phyloP scores from a whole-genome alignment of 768 basidiomycete species.

The Tylopilus cervinicoccineus region DNA sequence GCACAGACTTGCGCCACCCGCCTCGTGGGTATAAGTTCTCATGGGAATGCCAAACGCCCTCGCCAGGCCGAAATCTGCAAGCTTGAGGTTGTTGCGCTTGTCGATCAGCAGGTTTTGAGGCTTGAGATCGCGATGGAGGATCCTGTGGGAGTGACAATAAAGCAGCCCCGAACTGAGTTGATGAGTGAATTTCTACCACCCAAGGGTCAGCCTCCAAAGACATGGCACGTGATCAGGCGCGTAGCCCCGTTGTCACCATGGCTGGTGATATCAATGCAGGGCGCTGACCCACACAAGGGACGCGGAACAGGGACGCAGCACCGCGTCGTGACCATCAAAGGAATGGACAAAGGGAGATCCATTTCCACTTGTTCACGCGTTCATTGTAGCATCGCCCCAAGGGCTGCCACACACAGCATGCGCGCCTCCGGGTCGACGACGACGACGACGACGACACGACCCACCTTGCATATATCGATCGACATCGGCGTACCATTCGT shows the following conservation, averaged over 20 bases:
- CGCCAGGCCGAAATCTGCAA: slow-evolving; percentile 95
- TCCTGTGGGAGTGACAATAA: slow-evolving; percentile 93
- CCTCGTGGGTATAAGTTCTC: slow-evolving; percentile 99
- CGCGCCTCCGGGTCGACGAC: not conserved
- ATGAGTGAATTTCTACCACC: slow-evolving; percentile 85
- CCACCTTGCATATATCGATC: slow-evolving; percentile 75
- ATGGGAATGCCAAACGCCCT: slow-evolving; percentile 98
- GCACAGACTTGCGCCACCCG: slow-evolving; percentile 32
- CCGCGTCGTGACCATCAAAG: slow-evolving; percentile 7
- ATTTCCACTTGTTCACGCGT: slow-evolving; percentile 22
- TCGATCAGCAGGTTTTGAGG: slow-evolving; percentile 95
- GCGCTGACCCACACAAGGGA: not conserved
- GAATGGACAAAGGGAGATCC: slow-evolving; percentile 1
- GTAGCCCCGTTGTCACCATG: slow-evolving; percentile 21
- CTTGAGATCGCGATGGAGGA: slow-evolving; percentile 96
- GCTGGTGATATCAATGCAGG: slow-evolving; percentile 19
- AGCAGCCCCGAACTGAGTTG: slow-evolving; percentile 89
- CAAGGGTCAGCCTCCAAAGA: slow-evolving; percentile 14
- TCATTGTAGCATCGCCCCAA: slow-evolving; percentile 11
- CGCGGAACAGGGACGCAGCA: not conserved
- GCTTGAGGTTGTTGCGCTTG: slow-evolving; percentile 84
- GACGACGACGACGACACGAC: slow-evolving; percentile 23
- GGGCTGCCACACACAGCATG: slow-evolving; percentile 1
- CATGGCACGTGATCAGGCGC: slow-evolving; percentile 31
- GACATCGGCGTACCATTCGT: slow-evolving; percentile 68